A percentile compares a stretch with the other conserved stretches of the same genome.
phyloP scores from a whole-genome alignment of 1,284 basidiomycete species.

The Phylloporus gajari region DNA sequence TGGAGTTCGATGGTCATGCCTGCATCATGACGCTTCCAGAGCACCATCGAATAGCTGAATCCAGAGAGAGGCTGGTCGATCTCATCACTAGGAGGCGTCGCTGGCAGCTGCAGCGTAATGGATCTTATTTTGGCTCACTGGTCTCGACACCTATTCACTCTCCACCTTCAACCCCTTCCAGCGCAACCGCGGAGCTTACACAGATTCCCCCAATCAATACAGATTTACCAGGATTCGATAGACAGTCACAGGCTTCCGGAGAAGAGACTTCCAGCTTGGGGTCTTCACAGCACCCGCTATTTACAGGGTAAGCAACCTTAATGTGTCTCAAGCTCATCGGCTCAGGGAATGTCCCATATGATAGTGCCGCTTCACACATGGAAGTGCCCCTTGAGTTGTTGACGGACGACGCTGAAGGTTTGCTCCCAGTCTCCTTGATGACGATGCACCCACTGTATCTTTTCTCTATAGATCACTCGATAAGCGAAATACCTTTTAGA shows the following conservation, averaged over 20 bases:
- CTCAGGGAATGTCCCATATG: too few relatives aligned
- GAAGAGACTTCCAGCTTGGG: slow-evolving; percentile 24
- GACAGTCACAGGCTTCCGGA: slow-evolving; percentile 8
- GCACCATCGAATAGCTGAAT: slow-evolving; percentile 24
- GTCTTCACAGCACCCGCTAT: slow-evolving; percentile 24
- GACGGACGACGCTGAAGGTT: slow-evolving; percentile 25
- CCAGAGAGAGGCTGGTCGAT: slow-evolving; percentile 22
- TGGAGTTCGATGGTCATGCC: slow-evolving; percentile 41
- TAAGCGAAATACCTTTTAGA: slow-evolving; percentile 22
- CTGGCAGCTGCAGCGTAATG: slow-evolving; percentile 21
- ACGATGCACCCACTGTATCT: background rate
- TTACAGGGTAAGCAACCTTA: slow-evolving; percentile 21
- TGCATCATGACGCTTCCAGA: slow-evolving; percentile 34
- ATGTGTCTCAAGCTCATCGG: background rate
- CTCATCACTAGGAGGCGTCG: slow-evolving; percentile 18
- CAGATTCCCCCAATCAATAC: slow-evolving; percentile 12
- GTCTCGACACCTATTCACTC: slow-evolving; percentile 1
- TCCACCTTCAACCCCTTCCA: slow-evolving; percentile 20
- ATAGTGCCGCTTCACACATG: slow-evolving; percentile 29
- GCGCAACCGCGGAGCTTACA: background rate
- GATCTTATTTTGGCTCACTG: slow-evolving; percentile 29
- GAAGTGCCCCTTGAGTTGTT: slow-evolving; percentile 16
- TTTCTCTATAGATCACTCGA: slow-evolving; percentile 20
- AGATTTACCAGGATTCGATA: background rate
- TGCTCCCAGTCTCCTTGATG: slow-evolving; percentile 2